Evolutionary conservation across 768 basidiomycete species (phyloP), one percentile per base, ranked within the genome.

Genomic region (Tephrocybe sp.): DNA sequence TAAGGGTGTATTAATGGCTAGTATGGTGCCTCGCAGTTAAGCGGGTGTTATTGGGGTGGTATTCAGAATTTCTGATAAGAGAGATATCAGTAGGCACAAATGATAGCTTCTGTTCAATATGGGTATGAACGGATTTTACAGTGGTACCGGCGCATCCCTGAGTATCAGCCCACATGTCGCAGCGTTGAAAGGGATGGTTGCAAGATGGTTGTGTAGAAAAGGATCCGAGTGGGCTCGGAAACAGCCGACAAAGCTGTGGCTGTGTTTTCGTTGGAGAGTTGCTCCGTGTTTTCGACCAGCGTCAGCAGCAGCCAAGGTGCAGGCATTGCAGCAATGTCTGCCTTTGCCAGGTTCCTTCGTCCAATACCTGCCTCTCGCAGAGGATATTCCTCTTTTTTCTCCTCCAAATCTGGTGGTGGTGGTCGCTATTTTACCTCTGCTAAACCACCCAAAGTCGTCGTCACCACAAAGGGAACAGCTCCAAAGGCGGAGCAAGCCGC

Each of bases 351-450:
- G 45, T 61, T 84, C 43, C 64, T 82, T 38, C 78, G 69, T 43
- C 69, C 73, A 54, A 44, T 72, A 24, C 76, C 75, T 40, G 72
- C 75, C 18, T 67, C 75, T 13, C 70, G 78, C 40, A 77, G 89
- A 61, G 65, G 80, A 9, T 90, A 88, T 56, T 91, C 86, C 5
- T 89, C 88, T 1, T 84, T 86, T 57, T 91, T 89, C 70, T 88
- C 86, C 11, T 86, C 84, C 22, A 89, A 87, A 60, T 74, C 86
- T 1, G 88, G 89, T 21, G 56, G 60, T 3, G 74, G 79, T 1
- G 89, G 89, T 16, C 77, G 89, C 25, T 87, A 84, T 59, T 87
- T 89, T 66, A 84, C 86, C 51, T 82, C 88, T 4, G 69, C 87
- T 7, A 92, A 89, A 64, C 73, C 84, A 15, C 76, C 83, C 51